A percentile compares a stretch with the other conserved stretches of the same genome.
Evolutionary conservation across 495 filamentous ascomycete species (phyloP).

Genomic region (Haplographium delicatum): DNA sequence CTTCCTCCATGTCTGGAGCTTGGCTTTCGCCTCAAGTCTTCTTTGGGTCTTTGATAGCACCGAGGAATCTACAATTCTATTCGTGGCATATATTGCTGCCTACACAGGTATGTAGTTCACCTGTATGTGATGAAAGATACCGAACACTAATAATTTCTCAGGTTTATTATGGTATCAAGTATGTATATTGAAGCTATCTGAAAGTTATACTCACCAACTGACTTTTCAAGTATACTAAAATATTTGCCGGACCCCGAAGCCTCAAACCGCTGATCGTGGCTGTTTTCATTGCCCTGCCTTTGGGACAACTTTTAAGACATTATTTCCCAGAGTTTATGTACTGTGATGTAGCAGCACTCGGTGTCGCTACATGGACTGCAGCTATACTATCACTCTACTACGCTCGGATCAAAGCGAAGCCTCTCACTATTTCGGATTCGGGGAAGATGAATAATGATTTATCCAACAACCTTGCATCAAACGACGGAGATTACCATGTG

Average conservation of each 20-base stretch:
- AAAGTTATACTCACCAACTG: too few relatives aligned
- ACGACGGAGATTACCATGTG: slow-evolving; percentile 34
- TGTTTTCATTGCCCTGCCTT: slow-evolving; percentile 38
- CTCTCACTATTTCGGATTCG: too few relatives aligned
- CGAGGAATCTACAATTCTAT: slow-evolving; percentile 17
- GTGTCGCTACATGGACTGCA: slow-evolving; percentile 46
- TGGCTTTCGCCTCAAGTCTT: slow-evolving; percentile 43
- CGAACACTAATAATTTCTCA: neutral
- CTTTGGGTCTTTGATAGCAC: slow-evolving; percentile 50
- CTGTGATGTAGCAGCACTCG: slow-evolving; percentile 45
- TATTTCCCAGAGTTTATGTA: slow-evolving; percentile 36
- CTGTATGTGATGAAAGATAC: too few relatives aligned
- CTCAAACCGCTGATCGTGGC: slow-evolving; percentile 44
- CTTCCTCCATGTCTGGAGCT: slow-evolving; percentile 52
- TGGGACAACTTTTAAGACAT: slow-evolving; percentile 40
- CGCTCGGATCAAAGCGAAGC: neutral
- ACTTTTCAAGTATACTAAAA: slow-evolving; percentile 20
- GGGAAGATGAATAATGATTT: too few relatives aligned
- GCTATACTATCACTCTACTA: slow-evolving; percentile 43
- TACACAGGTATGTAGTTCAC: neutral
- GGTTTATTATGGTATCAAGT: slow-evolving; percentile 3
- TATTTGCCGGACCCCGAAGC: slow-evolving; percentile 50
- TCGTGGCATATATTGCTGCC: neutral
- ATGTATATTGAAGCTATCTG: too few relatives aligned
- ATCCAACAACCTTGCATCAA: neutral